Evolutionary conservation across 139 green algal species (phyloP).

Genomic region (Mesostigma viride): DNA sequence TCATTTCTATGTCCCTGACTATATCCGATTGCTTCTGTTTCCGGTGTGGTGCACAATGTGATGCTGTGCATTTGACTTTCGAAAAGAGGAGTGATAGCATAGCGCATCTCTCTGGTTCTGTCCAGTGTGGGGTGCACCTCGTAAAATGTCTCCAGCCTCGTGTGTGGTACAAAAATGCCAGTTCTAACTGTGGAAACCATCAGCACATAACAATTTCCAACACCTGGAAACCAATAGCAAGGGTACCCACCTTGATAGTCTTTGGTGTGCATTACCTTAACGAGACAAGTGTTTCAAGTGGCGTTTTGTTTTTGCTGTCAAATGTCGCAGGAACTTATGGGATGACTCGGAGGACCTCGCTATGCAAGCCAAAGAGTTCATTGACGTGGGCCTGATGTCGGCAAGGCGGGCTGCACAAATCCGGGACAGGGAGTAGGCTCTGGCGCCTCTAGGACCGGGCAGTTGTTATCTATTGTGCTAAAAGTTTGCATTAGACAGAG

Average conservation of each 20-base stretch:
- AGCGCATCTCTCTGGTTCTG: no score
- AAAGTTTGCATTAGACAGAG: no score
- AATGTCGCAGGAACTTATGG: conserved; percentile 2
- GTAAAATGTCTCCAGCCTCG: not conserved
- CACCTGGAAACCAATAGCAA: not conserved
- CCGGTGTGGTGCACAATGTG: not conserved
- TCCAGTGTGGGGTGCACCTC: no score
- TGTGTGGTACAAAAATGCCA: not conserved
- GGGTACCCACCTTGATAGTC: not conserved
- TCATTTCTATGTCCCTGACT: not conserved
- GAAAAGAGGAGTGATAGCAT: no score
- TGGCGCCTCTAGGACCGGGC: no score
- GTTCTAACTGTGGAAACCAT: not conserved
- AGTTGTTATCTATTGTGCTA: no score
- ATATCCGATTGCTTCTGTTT: not conserved
- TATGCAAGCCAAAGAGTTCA: conserved; percentile 18
- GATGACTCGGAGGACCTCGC: conserved; percentile 26
- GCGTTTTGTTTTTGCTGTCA: not conserved
- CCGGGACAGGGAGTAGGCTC: no score
- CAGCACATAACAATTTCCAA: not conserved
- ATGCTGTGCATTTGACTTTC: not conserved
- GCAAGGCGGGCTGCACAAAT: no score
- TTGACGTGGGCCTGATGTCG: no score
- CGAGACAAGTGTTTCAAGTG: not conserved
- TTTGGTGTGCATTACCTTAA: not conserved